These are phyloP conservation scores for Neobulgaria alba DNA, from an alignment of 2,329 filamentous ascomycete genomes.

Conservation along the genomic window DNA sequence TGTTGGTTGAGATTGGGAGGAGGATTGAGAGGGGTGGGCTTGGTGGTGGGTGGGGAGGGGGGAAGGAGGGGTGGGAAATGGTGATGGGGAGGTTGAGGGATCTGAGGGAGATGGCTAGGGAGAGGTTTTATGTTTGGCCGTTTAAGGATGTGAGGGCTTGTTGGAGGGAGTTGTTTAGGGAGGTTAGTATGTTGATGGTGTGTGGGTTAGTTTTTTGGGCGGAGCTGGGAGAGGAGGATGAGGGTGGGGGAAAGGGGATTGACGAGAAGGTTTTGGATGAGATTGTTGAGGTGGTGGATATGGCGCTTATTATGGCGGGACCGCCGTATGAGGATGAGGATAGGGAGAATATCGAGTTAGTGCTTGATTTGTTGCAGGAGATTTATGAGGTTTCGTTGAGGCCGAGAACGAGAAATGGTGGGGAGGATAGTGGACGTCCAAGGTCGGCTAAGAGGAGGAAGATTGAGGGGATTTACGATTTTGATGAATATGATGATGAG, in stretches of 20 bases:
- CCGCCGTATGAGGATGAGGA: slow-evolving; percentile 5
- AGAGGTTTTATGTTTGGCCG: slow-evolving; percentile 61
- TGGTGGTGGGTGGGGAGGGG: too few species aligned
- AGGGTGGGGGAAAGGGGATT: not conserved
- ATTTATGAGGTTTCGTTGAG: slow-evolving; percentile 4
- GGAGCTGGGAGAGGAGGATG: not conserved
- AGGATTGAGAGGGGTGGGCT: too few species aligned
- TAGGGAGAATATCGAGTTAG: slow-evolving; percentile 36
- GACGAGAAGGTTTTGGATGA: slow-evolving; percentile 14
- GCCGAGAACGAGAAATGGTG: too few species aligned
- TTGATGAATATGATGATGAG: too few species aligned
- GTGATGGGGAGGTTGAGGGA: slow-evolving; percentile 42
- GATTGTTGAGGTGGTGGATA: slow-evolving; percentile 26
- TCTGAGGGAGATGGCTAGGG: slow-evolving; percentile 48
- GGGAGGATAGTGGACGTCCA: slow-evolving; percentile 1
- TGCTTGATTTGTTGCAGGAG: slow-evolving; percentile 61
- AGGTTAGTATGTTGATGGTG: slow-evolving; percentile 58
- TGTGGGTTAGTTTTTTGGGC: slow-evolving; percentile 25
- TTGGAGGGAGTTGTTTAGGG: slow-evolving; percentile 66
- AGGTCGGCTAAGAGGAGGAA: slow-evolving; percentile 18
- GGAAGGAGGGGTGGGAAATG: too few species aligned
- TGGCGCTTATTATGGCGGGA: slow-evolving; percentile 28
- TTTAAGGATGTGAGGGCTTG: slow-evolving; percentile 56
- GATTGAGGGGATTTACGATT: slow-evolving; percentile 2
- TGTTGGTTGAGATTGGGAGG: too few species aligned